Evolutionary conservation across 2,329 filamentous ascomycete genomes (phyloP), one percentile per base, ranked within the genome.

Genomic region (Lecanicillium sp.): DNA sequence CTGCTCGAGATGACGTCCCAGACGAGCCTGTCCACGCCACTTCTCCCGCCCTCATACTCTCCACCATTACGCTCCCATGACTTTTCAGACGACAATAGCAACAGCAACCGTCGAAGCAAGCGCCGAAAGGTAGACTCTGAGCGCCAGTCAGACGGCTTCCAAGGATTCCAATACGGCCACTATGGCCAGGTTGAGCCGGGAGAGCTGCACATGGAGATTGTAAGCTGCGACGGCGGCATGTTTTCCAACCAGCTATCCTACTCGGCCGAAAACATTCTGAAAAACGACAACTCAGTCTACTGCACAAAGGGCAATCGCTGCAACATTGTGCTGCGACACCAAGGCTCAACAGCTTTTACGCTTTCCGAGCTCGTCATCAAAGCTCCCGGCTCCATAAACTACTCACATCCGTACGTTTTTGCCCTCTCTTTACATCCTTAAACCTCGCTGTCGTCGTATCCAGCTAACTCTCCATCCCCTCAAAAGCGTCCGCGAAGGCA

Each of bases 101-200:
- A 16, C 25, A 37, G 27, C 8, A 29, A 8, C 25, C n/a, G 14
- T 6, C 37, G 74, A 41, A 63, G 63, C 35, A 88, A 88, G 58
- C 75, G 83, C 33, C 73, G 83, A 45, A 87, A 85, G 56, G 58
- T 87, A 28, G 82, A 85, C 49, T 68, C 74, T 2, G 80, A 84
- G 45, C 69, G 70, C 33, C 59, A 68, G 12, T 60, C 67, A 18
- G 60, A 67, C 6, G 56, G 57, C 29, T 72, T 68, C 48, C 65
- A 62, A 43, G 75, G 71, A 3, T 85, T 89, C 55, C 80, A 75
- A 45, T 96, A 95, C 57, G 90, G 89, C 16, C 80, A 80, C 51
- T 87, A 83, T 57, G 90, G 89, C 14, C 89, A 95, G 60, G 83
- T 94, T 13, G 84, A 92, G 43, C 76, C 86, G 0, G 89, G 88